A percentile compares a stretch with the other conserved stretches of the same genome.
These are phyloP conservation scores for Linaria vulgaris DNA, from an alignment of 257 asterid species.

Conservation along the genomic window DNA sequence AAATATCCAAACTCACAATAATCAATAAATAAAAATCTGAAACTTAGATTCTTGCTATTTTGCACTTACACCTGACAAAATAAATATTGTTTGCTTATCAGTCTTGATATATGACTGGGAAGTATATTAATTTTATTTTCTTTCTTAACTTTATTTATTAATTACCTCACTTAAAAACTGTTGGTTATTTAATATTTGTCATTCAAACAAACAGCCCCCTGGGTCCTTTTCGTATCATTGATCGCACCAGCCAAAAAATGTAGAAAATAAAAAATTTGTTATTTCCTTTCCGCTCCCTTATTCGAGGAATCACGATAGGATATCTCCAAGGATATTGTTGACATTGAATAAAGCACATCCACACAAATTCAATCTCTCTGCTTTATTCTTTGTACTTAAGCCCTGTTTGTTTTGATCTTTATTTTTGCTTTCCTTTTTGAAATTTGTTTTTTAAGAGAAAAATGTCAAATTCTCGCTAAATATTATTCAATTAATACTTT, in stretches of 20 bases:
- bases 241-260: neutral
- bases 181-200: no score
- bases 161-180: neutral
- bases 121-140: neutral
- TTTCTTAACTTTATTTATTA: neutral
- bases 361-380: no score
- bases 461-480: no score
- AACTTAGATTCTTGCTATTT: neutral
- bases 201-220: no score
- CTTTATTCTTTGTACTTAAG: no score
- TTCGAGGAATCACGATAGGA: neutral
- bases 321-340: slow-evolving; percentile 19
- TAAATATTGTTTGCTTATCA: no score
- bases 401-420: no score
- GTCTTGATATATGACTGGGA: no score
- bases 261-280: neutral
- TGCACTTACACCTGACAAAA: neutral
- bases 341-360: slow-evolving; percentile 11
- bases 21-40: neutral
- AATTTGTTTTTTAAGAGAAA: no score
- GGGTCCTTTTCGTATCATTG: no score
- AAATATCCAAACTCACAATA: neutral
- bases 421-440: no score
- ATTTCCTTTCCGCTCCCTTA: slow-evolving; percentile 19
- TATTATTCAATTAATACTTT: no score